Evolutionary conservation across 257 asterid species (phyloP), one percentile per base, ranked within the genome.

Genomic region (Solanum corneliomulleri): DNA sequence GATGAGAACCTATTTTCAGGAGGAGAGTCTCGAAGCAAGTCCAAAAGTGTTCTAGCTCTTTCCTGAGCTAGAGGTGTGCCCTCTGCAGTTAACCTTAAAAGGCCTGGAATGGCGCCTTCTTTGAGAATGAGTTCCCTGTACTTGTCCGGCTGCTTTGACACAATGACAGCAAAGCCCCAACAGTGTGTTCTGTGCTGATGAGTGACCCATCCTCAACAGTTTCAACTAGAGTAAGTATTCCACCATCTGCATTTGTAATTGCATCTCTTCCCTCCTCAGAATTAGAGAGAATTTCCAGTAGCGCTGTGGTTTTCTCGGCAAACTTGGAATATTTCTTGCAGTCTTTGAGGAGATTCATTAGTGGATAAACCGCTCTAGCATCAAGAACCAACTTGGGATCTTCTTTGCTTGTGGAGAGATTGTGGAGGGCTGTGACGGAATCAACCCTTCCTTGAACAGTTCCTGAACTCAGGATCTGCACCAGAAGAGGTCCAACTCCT

Each of bases 91-190:
- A 96, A 88, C 58, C 97, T 94, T 80, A 96, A 85, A 85, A 96
- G 98, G 37, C 99, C 98, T 0, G 99, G 98, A 87, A 96, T 96
- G 37, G 98, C 95, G 10, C 99, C 99, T 92, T 96, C 98, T 64
- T 89, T 93, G 41, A 96, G 95, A 86, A 96, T 96, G 83, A 94
- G 99, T n/a, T 89, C 93, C 89, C 96, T 85, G 69, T 93, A 96
- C 88, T 93, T 96, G 64, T 92, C 95, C 97, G 95, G 86, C 90
- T 91, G 87, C 98, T 95, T 87, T 91, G 89, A 83, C 99, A 96
- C 78, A 96, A 87, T 42, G 93, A 92, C 60, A 95, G 86, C 87
- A 96, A 90, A 81, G 92, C 93, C 60, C 97, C 97, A 31, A 94
- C 99, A 21, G 99, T 96, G 25, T 93, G 93, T 68, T 89, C 94